These are phyloP conservation scores for Anastatica hierochuntica DNA, from an alignment of 345 rosid species.

Conservation along the genomic window DNA sequence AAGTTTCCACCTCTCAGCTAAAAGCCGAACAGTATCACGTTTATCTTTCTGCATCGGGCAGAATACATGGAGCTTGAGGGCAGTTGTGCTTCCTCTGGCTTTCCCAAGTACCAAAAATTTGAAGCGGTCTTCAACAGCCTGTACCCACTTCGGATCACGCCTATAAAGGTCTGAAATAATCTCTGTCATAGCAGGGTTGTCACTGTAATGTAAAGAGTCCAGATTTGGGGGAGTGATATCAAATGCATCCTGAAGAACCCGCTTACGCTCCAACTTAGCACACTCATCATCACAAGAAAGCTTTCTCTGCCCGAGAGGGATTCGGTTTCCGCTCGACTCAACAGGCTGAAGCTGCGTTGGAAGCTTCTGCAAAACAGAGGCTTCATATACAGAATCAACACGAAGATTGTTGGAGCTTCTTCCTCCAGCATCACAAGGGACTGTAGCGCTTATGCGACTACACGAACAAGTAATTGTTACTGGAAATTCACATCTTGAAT, in stretches of 20 bases:
- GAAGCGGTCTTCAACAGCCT: slow-evolving; percentile 89
- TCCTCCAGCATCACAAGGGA: slow-evolving; percentile 95
- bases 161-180: slow-evolving; percentile 64
- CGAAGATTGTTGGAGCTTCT: slow-evolving; percentile 32
- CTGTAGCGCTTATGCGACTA: slow-evolving; percentile 57
- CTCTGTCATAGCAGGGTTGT: slow-evolving; percentile 57
- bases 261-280: slow-evolving; percentile 79
- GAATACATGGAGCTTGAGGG: slow-evolving; percentile 77
- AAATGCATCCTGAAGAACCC: slow-evolving; percentile 88
- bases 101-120: slow-evolving; percentile 83
- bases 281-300: slow-evolving; percentile 84
- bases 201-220: slow-evolving; percentile 88
- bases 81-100: slow-evolving; percentile 41
- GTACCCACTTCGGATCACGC: slow-evolving; percentile 92
- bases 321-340: slow-evolving; percentile 42
- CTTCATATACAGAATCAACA: slow-evolving; percentile 45
- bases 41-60: slow-evolving; percentile 90
- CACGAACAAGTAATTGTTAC: slow-evolving; percentile 80
- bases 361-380: slow-evolving; percentile 57
- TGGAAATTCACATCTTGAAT: slow-evolving; percentile 61
- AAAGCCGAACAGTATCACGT: slow-evolving; percentile 71
- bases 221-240: slow-evolving; percentile 60
- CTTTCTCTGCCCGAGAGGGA: slow-evolving; percentile 86
- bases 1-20: slow-evolving; percentile 97
- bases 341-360: slow-evolving; percentile 64